A percentile compares a stretch with the other conserved stretches of the same genome.
Evolutionary conservation across 345 rosid species (phyloP).

Genomic region (Rhodamnia rubescens): DNA sequence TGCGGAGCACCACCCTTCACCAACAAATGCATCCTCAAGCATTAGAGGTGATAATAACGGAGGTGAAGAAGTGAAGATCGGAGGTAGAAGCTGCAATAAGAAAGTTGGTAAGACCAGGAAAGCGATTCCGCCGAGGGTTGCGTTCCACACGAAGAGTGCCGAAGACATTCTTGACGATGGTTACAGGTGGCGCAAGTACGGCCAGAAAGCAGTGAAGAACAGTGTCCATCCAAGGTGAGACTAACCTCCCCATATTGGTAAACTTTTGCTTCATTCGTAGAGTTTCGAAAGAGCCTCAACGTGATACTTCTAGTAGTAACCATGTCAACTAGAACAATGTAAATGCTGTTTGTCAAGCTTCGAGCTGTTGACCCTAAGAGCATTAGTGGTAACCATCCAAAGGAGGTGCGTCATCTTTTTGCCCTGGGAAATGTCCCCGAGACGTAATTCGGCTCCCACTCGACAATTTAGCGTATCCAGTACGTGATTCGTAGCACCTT

Average conservation of each 20-base stretch:
- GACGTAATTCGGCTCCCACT: background rate
- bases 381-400: background rate
- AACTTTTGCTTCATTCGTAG: background rate
- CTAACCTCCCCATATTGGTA: background rate
- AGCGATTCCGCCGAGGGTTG: constrained; percentile 36
- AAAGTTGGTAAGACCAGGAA: constrained; percentile 22
- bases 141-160: constrained; percentile 57
- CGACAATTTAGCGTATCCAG: background rate
- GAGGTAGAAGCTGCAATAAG: constrained; percentile 15
- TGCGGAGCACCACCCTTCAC: background rate
- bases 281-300: background rate
- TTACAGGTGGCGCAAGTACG: constrained; percentile 59
- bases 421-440: background rate
- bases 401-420: background rate
- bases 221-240: constrained; percentile 46
- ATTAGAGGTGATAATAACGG: background rate
- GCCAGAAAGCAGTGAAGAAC: constrained; percentile 60
- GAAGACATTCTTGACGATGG: constrained; percentile 74
- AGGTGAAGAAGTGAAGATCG: constrained; percentile 5
- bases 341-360: background rate
- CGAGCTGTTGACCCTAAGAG: background rate
- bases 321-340: background rate
- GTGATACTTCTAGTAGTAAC: background rate
- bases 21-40: background rate
- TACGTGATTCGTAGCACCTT: background rate